These are phyloP conservation scores for Aspergillus sclerotialis DNA, from an alignment of 2,329 filamentous ascomycete species.

Conservation along the genomic window DNA sequence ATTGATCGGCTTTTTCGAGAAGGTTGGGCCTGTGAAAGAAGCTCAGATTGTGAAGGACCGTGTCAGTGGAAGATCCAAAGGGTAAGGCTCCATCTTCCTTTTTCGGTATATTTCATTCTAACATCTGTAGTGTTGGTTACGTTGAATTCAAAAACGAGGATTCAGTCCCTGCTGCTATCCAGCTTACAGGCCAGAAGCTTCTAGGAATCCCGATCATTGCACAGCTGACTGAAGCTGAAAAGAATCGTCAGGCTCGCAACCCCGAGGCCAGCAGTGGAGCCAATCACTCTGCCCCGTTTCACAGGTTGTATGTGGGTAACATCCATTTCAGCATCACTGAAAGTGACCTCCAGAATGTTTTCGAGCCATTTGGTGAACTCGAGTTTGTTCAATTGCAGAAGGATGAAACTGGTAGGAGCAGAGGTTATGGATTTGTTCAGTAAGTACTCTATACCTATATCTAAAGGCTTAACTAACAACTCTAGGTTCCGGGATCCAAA, in stretches of 20 bases:
- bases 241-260: conserved; percentile 91
- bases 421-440: conserved; percentile 98
- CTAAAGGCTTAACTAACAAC: neutral
- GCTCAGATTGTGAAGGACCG: conserved; percentile 98
- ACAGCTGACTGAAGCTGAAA: conserved; percentile 96
- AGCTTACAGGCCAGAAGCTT: conserved; percentile 97
- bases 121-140: conserved; percentile 73
- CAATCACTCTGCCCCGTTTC: conserved; percentile 84
- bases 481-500: conserved; percentile 78
- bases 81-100: conserved; percentile 58
- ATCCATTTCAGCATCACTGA: conserved; percentile 99
- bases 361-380: conserved; percentile 94
- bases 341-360: conserved; percentile 89
- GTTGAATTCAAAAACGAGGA: conserved; percentile 98
- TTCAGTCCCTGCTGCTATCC: conserved; percentile 84
- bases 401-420: conserved; percentile 82
- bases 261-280: conserved; percentile 61
- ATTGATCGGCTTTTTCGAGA: conserved; percentile 90
- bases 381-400: conserved; percentile 97
- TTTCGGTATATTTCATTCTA: conserved; percentile 1
- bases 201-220: conserved; percentile 98
- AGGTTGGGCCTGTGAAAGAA: conserved; percentile 88
- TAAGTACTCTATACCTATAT: conserved; percentile 45
- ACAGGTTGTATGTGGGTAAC: conserved; percentile 97
- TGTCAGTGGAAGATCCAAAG: conserved; percentile 94